Evolutionary conservation across 495 filamentous ascomycete genomes (phyloP), one percentile per base, ranked within the genome.

Genomic region (Hypoxylon lienhwacheense): DNA sequence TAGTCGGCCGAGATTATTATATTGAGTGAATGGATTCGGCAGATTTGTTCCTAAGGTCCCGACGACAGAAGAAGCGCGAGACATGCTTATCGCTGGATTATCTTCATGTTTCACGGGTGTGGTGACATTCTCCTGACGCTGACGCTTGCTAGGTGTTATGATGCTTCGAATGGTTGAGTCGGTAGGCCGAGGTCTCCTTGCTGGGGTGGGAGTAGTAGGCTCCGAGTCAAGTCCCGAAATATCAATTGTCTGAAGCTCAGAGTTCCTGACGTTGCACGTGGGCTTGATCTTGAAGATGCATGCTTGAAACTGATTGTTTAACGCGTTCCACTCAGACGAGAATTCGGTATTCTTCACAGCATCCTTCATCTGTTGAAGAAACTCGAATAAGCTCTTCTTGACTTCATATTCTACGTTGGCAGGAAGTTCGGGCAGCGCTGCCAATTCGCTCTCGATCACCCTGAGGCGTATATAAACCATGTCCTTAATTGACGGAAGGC

Each of bases 401-500:
- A 82, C 72, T 7, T 75, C 70, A 12, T 78, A 65, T 40, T 79
- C 78, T 0, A 77, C 73, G 16, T 77, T 77, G 0, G 39, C 14
- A 0, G 83, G 81, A 0, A 84, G 79, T 16, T 84, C 77, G 0
- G 86, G 85, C 0, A 86, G 67, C 0, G 57, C 64, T 0, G 56
- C 53, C 0, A 89, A 67, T 40, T 82, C 71, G 0, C 47, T 31
- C 1, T 81, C 67, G 10, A 87, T 78, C 0, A 67, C 56, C 0
- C 56, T 47, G 0, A 80, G 73, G 2, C 77, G 79, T 3, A 68
- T 62, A 3, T 79, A 54, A 1, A 90, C 81, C 41, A 85, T 77
- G 0, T 73, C 47, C 25, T 80, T 80, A 16, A 89, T 83, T 0
- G 72, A 65, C 0, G 86, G 86, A 1, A 90, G 65, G 14, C 80